A percentile compares a stretch with the other conserved stretches of the same genome.
These are phyloP conservation scores for Raphanus sativus DNA, from an alignment of 345 rosid species.

Conservation along the genomic window DNA sequence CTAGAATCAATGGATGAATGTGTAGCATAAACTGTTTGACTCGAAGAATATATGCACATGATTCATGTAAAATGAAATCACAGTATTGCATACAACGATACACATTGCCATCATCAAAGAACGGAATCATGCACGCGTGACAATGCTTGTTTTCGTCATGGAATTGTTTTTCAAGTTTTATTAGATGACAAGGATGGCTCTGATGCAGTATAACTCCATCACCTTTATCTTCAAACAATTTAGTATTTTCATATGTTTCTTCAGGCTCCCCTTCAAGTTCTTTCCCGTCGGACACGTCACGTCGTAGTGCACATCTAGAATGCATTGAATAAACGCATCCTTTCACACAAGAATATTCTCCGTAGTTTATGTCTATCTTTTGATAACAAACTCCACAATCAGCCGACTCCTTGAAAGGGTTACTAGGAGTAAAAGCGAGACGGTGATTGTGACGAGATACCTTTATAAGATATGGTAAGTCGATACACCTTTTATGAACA, in stretches of 20 bases:
- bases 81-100: slow-evolving; percentile 9
- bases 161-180: background rate
- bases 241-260: background rate
- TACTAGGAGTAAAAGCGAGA: background rate
- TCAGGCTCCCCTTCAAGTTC: background rate
- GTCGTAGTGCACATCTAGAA: background rate
- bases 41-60: slow-evolving; percentile 14
- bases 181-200: background rate
- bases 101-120: background rate
- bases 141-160: background rate
- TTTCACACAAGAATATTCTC: background rate
- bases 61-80: slow-evolving; percentile 19
- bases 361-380: background rate
- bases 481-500: background rate
- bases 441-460: background rate
- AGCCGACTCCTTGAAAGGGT: background rate
- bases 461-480: background rate
- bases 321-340: background rate
- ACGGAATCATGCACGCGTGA: background rate
- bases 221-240: background rate
- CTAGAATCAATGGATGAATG: background rate
- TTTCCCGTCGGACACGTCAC: background rate
- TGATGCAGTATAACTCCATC: background rate
- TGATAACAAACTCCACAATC: background rate
- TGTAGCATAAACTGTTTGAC: slow-evolving; percentile 1